These are phyloP conservation scores for Parathielavia hyrcaniae DNA, from an alignment of 495 filamentous ascomycete species.

Conservation along the genomic window DNA sequence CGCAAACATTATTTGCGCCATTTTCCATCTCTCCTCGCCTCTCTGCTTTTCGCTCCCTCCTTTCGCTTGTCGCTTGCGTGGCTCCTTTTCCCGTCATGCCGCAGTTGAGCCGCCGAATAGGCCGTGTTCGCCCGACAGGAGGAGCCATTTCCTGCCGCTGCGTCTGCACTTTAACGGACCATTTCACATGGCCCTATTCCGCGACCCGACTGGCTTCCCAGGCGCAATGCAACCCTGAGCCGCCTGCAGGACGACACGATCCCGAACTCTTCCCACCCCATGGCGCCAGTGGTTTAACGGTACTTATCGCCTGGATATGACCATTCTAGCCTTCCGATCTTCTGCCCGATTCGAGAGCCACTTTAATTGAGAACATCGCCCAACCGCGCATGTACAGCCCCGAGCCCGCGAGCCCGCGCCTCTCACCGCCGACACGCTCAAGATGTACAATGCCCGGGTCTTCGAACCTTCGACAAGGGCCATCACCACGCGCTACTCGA, in stretches of 20 bases:
- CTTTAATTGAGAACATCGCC: too few species aligned
- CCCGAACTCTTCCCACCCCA: not conserved
- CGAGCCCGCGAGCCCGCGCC: too few species aligned
- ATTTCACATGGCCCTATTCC: slow-evolving; percentile 27
- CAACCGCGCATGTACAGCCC: too few species aligned
- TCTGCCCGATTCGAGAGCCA: too few species aligned
- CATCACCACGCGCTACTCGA: too few species aligned
- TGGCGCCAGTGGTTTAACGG: not conserved
- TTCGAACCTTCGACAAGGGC: too few species aligned
- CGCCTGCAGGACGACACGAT: not conserved
- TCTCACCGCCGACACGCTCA: not conserved
- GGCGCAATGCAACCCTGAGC: slow-evolving; percentile 4
- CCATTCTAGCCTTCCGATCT: not conserved
- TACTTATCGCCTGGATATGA: not conserved
- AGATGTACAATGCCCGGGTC: not conserved
- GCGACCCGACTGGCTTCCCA: slow-evolving; percentile 24
- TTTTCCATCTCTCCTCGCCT: slow-evolving; percentile 14
- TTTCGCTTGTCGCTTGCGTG: slow-evolving; percentile 5
- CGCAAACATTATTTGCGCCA: slow-evolving; percentile 15
- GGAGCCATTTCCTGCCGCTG: slow-evolving; percentile 10
- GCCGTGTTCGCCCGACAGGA: slow-evolving; percentile 29
- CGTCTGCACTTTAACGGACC: slow-evolving; percentile 11
- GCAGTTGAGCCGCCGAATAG: slow-evolving; percentile 26
- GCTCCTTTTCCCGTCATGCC: slow-evolving; percentile 15
- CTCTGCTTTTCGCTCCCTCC: not conserved